Evolutionary conservation across 805 yeast genomes (phyloP).

Genomic region (Hanseniaspora valbyensis): DNA sequence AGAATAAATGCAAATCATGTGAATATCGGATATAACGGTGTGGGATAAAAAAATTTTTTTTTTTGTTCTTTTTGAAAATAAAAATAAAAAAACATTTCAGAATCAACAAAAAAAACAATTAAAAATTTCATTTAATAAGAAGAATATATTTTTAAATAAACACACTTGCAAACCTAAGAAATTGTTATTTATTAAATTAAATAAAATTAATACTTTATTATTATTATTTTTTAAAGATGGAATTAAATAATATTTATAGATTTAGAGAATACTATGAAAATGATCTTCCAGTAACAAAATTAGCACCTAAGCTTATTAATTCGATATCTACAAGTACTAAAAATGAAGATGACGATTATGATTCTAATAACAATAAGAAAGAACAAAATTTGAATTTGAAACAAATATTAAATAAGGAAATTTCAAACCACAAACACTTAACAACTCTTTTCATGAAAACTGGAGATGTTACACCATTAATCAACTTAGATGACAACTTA

Average conservation of each 20-base stretch:
- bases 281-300: conserved; percentile 83
- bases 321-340: conserved; percentile 24
- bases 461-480: conserved; percentile 46
- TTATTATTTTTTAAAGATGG: not conserved
- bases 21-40: too few species aligned
- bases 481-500: conserved; percentile 47
- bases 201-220: too few species aligned
- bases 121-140: too few species aligned
- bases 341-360: conserved; percentile 41
- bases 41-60: too few species aligned
- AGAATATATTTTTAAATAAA: too few species aligned
- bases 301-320: conserved; percentile 69
- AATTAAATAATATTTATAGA: conserved; percentile 10
- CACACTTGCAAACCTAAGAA: not conserved
- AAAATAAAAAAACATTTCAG: too few species aligned
- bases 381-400: conserved; percentile 3
- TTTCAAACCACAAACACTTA: conserved; percentile 32
- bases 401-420: conserved; percentile 11
- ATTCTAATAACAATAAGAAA: conserved; percentile 28
- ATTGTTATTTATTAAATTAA: too few species aligned
- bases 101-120: too few species aligned
- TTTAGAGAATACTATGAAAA: conserved; percentile 31
- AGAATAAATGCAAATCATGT: too few species aligned
- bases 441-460: conserved; percentile 66
- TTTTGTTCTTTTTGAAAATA: too few species aligned